phyloP scores from a whole-genome alignment of 2,329 filamentous ascomycete genomes.

The Arthrobotrys sinensis region DNA sequence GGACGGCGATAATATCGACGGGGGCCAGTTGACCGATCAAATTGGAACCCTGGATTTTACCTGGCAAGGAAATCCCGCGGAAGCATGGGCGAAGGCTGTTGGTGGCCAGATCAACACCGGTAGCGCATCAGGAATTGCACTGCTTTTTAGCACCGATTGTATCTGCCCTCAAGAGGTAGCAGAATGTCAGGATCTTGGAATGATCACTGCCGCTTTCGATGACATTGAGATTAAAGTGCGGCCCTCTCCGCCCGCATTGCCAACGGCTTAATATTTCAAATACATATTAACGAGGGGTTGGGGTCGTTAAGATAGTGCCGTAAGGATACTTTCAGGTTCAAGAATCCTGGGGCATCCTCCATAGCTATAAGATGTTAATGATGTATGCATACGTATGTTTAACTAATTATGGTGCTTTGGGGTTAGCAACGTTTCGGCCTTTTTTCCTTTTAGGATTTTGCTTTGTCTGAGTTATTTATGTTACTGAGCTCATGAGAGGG shows the following conservation, averaged over 20 bases:
- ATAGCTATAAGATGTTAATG: too few species aligned
- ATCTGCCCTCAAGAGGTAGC: background rate
- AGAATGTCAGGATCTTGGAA: slow-evolving; percentile 6
- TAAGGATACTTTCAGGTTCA: too few species aligned
- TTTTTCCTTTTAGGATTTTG: too few species aligned
- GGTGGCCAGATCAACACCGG: background rate
- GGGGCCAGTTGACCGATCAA: background rate
- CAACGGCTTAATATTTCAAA: too few species aligned
- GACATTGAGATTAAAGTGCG: slow-evolving; percentile 24
- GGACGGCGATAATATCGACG: slow-evolving; percentile 23
- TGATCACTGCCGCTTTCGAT: slow-evolving; percentile 11
- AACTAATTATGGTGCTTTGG: too few species aligned
- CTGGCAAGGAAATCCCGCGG: background rate
- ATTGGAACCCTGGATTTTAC: background rate
- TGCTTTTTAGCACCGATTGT: slow-evolving; percentile 14
- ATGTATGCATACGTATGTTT: too few species aligned
- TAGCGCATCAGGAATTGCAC: background rate
- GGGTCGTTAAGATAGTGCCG: background rate
- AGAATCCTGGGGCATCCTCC: too few species aligned
- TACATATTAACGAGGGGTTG: background rate
- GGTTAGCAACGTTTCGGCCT: too few species aligned
- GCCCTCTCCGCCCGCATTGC: too few species aligned
- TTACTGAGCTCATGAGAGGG: too few species aligned
- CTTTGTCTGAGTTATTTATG: too few species aligned
- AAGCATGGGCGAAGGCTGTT: slow-evolving; percentile 7